Conservation (phyloP, 2,329 filamentous ascomycete genomes). For the Ceratocystis destructans region DNA sequence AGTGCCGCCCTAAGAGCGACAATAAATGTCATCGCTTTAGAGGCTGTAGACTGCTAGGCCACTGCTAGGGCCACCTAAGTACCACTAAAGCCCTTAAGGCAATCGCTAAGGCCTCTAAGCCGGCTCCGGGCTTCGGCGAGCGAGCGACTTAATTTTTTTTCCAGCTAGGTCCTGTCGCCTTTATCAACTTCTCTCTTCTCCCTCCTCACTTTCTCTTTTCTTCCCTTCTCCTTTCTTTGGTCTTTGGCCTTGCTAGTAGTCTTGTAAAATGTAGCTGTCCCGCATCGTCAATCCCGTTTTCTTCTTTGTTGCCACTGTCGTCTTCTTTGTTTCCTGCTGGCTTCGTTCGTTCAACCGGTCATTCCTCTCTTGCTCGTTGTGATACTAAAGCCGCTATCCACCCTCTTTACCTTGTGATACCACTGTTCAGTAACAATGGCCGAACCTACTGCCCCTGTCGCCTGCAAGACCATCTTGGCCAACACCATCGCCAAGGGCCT, state of each 20-base stretch:
- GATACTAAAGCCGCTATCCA: background rate
- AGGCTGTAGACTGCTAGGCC: too few relatives aligned
- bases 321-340: background rate
- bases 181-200: constrained; percentile 4
- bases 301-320: background rate
- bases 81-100: background rate
- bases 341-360: background rate
- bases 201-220: background rate
- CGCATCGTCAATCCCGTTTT: background rate
- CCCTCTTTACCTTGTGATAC: background rate
- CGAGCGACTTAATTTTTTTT: constrained; percentile 10
- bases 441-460: constrained; percentile 10
- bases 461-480: constrained; percentile 88
- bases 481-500: constrained; percentile 74
- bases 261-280: constrained; percentile 2
- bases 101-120: background rate
- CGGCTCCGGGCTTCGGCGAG: constrained; percentile 19
- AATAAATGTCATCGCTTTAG: too few relatives aligned
- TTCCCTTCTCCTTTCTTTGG: background rate
- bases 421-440: constrained; percentile 9
- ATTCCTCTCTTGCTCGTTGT: background rate
- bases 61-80: too few relatives aligned
- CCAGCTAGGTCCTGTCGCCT: background rate
- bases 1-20: too few relatives aligned
- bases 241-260: background rate